phyloP scores from a whole-genome alignment of 2,329 filamentous ascomycete genomes.

The Cryphonectria nitschkei region DNA sequence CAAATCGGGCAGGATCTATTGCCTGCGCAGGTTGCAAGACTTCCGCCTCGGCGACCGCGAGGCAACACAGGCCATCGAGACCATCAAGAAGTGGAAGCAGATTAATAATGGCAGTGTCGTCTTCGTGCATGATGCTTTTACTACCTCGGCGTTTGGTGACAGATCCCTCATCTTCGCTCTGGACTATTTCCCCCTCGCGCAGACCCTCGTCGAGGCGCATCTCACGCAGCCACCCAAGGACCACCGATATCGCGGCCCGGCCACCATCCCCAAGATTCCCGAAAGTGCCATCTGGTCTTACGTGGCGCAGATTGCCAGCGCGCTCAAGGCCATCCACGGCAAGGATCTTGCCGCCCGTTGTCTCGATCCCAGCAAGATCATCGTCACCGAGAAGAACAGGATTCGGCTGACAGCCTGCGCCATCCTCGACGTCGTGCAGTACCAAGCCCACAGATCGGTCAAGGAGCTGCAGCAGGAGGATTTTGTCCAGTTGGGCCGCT shows the following conservation, averaged over 20 bases:
- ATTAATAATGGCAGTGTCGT: conserved; percentile 83
- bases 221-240: conserved; percentile 54
- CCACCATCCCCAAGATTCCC: conserved; percentile 55
- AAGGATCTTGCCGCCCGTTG: conserved; percentile 82
- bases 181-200: conserved; percentile 89
- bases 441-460: conserved; percentile 69
- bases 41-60: conserved; percentile 76
- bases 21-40: conserved; percentile 82
- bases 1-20: conserved; percentile 89
- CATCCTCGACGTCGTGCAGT: conserved; percentile 87
- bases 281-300: conserved; percentile 90
- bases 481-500: conserved; percentile 78
- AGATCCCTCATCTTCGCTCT: conserved; percentile 93
- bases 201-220: conserved; percentile 85
- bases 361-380: conserved; percentile 84
- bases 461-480: conserved; percentile 86
- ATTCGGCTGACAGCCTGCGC: conserved; percentile 87
- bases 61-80: conserved; percentile 77
- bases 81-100: conserved; percentile 87
- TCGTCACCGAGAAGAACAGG: conserved; percentile 88
- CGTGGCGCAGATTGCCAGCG: conserved; percentile 87
- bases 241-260: conserved; percentile 39
- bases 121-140: conserved; percentile 88
- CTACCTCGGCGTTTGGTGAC: conserved; percentile 88
- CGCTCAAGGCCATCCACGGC: conserved; percentile 82